Conservation (phyloP, 2,329 filamentous ascomycete species). For the Thielaviopsis euricoi region DNA sequence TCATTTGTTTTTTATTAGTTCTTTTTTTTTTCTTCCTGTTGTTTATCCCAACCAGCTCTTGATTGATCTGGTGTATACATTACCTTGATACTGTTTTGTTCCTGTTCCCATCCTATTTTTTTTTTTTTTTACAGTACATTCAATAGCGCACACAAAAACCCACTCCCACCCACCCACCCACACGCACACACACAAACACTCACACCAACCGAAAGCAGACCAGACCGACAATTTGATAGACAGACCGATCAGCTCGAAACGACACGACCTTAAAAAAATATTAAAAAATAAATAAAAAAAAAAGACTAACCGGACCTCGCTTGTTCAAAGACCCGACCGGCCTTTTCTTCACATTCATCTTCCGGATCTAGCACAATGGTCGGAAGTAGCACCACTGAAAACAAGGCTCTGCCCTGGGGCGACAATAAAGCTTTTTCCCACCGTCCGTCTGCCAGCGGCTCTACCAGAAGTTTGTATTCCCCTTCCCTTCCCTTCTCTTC, state of each 20-base stretch:
- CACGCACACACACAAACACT: too few species aligned
- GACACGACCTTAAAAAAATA: too few species aligned
- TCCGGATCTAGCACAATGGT: constrained; percentile 1
- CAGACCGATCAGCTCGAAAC: not conserved
- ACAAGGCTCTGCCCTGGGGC: not conserved
- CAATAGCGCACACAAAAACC: too few species aligned
- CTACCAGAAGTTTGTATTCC: not conserved
- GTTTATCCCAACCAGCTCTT: not conserved
- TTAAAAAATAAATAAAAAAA: not conserved
- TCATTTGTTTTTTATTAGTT: not conserved
- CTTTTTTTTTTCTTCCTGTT: not conserved
- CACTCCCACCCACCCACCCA: too few species aligned
- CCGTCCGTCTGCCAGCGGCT: not conserved
- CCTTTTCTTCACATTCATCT: not conserved
- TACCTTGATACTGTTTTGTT: not conserved
- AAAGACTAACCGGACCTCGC: not conserved
- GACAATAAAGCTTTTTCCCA: not conserved
- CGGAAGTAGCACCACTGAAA: not conserved
- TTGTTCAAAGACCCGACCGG: not conserved
- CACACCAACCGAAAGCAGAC: too few species aligned
- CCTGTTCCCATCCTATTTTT: not conserved
- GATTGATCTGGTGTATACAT: not conserved
- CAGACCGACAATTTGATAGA: too few species aligned
- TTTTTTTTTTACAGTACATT: too few species aligned
- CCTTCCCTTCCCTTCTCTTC: too few species aligned